Evolutionary conservation across 345 rosid genomes (phyloP), one percentile per base, ranked within the genome.

Genomic region (Brassica nigra): DNA sequence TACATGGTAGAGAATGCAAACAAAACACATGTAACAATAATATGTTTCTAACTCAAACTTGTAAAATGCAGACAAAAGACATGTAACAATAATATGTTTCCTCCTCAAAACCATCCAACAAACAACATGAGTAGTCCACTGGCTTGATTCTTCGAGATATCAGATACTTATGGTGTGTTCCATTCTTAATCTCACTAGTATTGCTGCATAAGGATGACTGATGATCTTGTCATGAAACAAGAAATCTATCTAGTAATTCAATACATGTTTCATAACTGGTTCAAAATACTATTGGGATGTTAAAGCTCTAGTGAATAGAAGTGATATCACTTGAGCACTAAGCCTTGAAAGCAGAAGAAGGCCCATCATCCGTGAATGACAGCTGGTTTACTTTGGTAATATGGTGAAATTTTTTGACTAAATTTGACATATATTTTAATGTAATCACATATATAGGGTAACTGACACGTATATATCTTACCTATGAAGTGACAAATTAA

Each of bases 41-140:
- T 70, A 70, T 76, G 75, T 61, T 76, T 76, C 34, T 34, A 34
- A 63, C 3, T 6, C 29, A 8, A 10, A 15, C 16, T 14, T 44
- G 36, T 71, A 27, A 42, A 49, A 23, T 58, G 67, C 42, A 69
- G 58, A 36, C 71, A 36, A 12, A 54, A 64, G n/a, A 78, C 33
- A 49, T 52, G 75, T 34, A 30, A 18, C 29, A 30, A 42, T 28
- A 33, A 31, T 69, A 69, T 77, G 71, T 62, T 77, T 77, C 39
- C 61, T 76, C 61, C 62, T 68, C 62, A 29, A 23, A 77, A 33
- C 28, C 66, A 78, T 6, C 66, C 39, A 78, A 55, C 77, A 16
- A 29, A 62, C 14, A 3, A 78, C 76, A 71, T 33, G 58, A 28
- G 65, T 5, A 57, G 49, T 63, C 59, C 72, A 44, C 59, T 18